Evolutionary conservation across 352 stramenopile species (phyloP).

Genomic region (Phytopythium cucurbitacearum): DNA sequence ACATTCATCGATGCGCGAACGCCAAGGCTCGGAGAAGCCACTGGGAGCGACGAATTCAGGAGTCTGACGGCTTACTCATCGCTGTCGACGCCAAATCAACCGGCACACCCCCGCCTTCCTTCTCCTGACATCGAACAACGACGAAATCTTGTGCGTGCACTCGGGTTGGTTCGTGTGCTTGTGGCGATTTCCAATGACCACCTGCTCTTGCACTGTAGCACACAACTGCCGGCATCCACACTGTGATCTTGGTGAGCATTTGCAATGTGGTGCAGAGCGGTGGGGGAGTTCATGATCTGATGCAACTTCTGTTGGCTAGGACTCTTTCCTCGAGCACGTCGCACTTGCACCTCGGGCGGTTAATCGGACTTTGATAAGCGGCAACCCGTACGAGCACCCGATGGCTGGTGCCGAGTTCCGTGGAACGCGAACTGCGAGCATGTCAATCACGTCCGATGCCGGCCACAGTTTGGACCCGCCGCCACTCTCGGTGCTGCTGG

Average conservation of each 20-base stretch:
- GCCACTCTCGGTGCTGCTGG: slow-evolving; percentile 49
- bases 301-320: slow-evolving; percentile 15
- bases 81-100: slow-evolving; percentile 37
- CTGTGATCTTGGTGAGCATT: slow-evolving; percentile 38
- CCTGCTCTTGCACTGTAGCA: slow-evolving; percentile 14
- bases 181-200: neutral
- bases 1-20: slow-evolving; percentile 46
- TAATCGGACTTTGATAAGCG: slow-evolving; percentile 24
- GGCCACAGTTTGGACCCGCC: slow-evolving; percentile 37
- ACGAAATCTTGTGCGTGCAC: slow-evolving; percentile 23
- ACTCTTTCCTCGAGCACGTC: slow-evolving; percentile 54
- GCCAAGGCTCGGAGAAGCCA: slow-evolving; percentile 14
- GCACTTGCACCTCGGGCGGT: slow-evolving; percentile 39
- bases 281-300: neutral
- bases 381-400: slow-evolving; percentile 43
- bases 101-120: neutral
- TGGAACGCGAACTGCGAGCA: slow-evolving; percentile 9
- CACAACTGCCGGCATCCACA: slow-evolving; percentile 25
- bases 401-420: slow-evolving; percentile 18
- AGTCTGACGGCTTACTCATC: slow-evolving; percentile 50
- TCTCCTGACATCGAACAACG: slow-evolving; percentile 4
- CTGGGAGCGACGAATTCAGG: slow-evolving; percentile 29
- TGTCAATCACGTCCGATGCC: slow-evolving; percentile 19
- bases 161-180: neutral
- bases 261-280: neutral